These are phyloP conservation scores for Pichia sp. DNA, from an alignment of 1,139 yeast species.

Conservation along the genomic window DNA sequence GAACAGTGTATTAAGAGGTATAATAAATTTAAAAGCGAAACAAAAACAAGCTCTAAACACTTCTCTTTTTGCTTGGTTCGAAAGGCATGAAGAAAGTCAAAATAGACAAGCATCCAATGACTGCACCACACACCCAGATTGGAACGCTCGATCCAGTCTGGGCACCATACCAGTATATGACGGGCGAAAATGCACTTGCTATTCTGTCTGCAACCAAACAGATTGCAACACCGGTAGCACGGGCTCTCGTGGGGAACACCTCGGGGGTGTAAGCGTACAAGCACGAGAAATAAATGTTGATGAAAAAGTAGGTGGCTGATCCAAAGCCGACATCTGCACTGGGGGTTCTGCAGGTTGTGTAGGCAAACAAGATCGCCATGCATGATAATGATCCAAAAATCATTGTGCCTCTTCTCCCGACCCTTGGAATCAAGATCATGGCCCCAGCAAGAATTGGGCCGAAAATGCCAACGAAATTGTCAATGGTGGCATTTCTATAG, in stretches of 20 bases:
- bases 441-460: constrained; percentile 57
- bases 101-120: constrained; percentile 43
- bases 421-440: constrained; percentile 39
- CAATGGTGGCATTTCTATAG: constrained; percentile 52
- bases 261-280: constrained; percentile 59
- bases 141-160: constrained; percentile 44
- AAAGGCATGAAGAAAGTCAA: constrained; percentile 44
- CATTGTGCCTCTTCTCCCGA: constrained; percentile 57
- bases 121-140: constrained; percentile 55
- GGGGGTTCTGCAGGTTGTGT: constrained; percentile 49
- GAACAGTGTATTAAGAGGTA: background rate
- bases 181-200: constrained; percentile 51
- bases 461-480: constrained; percentile 47
- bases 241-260: constrained; percentile 50
- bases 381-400: constrained; percentile 50
- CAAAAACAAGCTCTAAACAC: constrained; percentile 12
- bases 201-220: constrained; percentile 46
- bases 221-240: constrained; percentile 55
- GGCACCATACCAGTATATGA: constrained; percentile 43
- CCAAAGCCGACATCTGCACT: constrained; percentile 49
- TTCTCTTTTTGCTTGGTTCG: constrained; percentile 38
- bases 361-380: constrained; percentile 55
- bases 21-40: background rate
- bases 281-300: constrained; percentile 51
- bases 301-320: constrained; percentile 46